Evolutionary conservation across 768 basidiomycete species (phyloP).

Genomic region (Amanita phalloides): DNA sequence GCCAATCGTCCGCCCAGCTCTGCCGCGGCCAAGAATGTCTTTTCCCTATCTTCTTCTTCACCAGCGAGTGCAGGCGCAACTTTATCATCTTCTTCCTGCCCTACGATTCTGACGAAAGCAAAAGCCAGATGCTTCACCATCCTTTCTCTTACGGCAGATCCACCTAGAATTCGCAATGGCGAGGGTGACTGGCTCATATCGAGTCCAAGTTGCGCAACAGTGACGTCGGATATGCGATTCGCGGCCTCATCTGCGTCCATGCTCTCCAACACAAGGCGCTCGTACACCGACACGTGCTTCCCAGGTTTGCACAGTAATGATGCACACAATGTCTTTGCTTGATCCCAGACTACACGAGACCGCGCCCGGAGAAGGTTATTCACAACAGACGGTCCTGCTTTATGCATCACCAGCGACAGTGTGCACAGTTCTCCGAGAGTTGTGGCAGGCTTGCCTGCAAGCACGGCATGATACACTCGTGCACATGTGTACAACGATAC

Average conservation of each 20-base stretch:
- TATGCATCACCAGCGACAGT: slow-evolving; percentile 43
- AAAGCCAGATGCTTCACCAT: slow-evolving; percentile 39
- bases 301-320: slow-evolving; percentile 3
- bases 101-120: slow-evolving; percentile 40
- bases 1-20: slow-evolving; percentile 52
- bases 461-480: slow-evolving; percentile 46
- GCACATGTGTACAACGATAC: slow-evolving; percentile 28
- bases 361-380: slow-evolving; percentile 25
- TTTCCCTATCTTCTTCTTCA: slow-evolving; percentile 29
- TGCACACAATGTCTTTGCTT: not conserved
- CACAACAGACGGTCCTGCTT: slow-evolving; percentile 18
- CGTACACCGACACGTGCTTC: slow-evolving; percentile 19
- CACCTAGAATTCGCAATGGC: slow-evolving; percentile 42
- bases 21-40: slow-evolving; percentile 46
- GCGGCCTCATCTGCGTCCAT: slow-evolving; percentile 46
- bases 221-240: slow-evolving; percentile 19
- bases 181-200: slow-evolving; percentile 13
- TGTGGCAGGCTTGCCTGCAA: slow-evolving; percentile 23
- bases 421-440: slow-evolving; percentile 42
- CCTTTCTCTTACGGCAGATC: slow-evolving; percentile 36
- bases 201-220: slow-evolving; percentile 5
- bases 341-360: slow-evolving; percentile 24
- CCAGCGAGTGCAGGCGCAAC: slow-evolving; percentile 17
- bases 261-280: slow-evolving; percentile 42
- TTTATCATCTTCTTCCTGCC: slow-evolving; percentile 21